phyloP scores from a whole-genome alignment of 345 rosid species.

The Boechera retrofracta region DNA sequence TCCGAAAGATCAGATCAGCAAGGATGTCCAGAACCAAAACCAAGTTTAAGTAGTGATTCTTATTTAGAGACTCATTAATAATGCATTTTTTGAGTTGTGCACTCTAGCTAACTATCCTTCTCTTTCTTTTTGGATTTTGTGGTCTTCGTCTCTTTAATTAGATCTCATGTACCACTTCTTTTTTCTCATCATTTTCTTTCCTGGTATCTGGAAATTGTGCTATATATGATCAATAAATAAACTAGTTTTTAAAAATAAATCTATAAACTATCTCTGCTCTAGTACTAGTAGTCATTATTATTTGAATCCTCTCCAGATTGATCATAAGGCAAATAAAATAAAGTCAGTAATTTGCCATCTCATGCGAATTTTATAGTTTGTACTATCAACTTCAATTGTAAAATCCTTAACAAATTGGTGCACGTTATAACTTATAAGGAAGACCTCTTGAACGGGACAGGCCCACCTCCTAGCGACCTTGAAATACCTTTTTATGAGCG shows the following conservation, averaged over 20 bases:
- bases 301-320: background rate
- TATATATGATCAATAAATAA: slow-evolving; percentile 29
- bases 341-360: background rate
- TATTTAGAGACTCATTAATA: slow-evolving; percentile 41
- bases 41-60: slow-evolving; percentile 34
- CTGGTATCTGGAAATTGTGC: slow-evolving; percentile 30
- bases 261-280: background rate
- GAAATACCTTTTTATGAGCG: background rate
- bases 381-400: background rate
- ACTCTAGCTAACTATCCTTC: slow-evolving; percentile 22
- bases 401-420: background rate
- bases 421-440: background rate
- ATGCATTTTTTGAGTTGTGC: slow-evolving; percentile 45
- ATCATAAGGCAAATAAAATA: background rate
- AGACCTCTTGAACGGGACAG: slow-evolving; percentile 5
- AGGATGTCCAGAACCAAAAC: slow-evolving; percentile 30
- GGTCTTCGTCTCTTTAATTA: slow-evolving; percentile 13
- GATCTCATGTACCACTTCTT: slow-evolving; percentile 11
- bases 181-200: slow-evolving; percentile 34
- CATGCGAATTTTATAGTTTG: background rate
- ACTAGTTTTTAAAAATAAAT: background rate
- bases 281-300: background rate
- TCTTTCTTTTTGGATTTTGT: background rate
- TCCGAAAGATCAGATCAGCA: slow-evolving; percentile 15
- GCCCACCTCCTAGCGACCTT: background rate